phyloP scores from a whole-genome alignment of 768 basidiomycete species.

The Rhodosporidiobolus sp. region DNA sequence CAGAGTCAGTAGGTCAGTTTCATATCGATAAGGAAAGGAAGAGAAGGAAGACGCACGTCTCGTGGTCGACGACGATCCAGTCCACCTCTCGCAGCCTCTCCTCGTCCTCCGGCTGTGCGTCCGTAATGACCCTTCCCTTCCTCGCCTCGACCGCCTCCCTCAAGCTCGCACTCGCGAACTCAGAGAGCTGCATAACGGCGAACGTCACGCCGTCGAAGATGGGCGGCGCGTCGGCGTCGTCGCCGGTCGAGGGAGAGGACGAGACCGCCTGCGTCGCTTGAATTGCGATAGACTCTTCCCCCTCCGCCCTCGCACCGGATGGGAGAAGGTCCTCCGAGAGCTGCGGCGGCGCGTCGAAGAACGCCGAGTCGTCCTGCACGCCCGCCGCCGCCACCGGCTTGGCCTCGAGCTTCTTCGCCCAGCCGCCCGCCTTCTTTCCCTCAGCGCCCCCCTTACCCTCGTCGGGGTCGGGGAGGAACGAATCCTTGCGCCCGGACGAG shows the following conservation, averaged over 20 bases:
- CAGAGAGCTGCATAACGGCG: slow-evolving; percentile 13
- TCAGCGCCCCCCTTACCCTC: background rate
- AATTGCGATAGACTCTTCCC: too few relatives aligned
- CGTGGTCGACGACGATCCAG: slow-evolving; percentile 27
- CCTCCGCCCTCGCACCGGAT: background rate
- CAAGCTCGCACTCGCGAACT: background rate
- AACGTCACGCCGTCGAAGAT: slow-evolving; percentile 18
- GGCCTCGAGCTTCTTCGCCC: background rate
- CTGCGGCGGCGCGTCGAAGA: slow-evolving; percentile 10
- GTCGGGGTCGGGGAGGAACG: background rate
- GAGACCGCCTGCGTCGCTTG: background rate
- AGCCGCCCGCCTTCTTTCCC: background rate
- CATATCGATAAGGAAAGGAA: too few relatives aligned
- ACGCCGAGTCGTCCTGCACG: slow-evolving; percentile 17
- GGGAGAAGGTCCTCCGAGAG: background rate
- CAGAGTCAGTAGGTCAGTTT: background rate
- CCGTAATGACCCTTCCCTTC: background rate
- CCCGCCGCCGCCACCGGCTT: background rate
- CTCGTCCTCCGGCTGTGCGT: slow-evolving; percentile 6
- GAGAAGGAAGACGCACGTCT: slow-evolving; percentile 11
- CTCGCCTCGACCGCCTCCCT: background rate
- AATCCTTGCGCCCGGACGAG: background rate
- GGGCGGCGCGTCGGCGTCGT: background rate
- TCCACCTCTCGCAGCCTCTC: background rate
- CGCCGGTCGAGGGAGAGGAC: background rate